Conservation (phyloP, 495 filamentous ascomycete species). For the Penicillium samsonianum region DNA sequence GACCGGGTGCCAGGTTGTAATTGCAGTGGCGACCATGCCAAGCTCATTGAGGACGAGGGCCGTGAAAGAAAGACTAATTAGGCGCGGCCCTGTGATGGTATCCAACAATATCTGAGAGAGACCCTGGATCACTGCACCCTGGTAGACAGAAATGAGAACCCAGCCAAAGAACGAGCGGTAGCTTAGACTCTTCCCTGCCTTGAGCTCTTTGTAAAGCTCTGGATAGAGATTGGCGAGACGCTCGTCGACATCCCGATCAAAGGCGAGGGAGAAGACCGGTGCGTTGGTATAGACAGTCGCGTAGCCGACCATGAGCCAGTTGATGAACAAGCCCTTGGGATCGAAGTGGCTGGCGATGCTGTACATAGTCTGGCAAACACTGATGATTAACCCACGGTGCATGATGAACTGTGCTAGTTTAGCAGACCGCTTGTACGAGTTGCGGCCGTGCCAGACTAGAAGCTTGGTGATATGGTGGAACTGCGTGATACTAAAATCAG, state of each 20-base stretch:
- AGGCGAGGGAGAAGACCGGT: constrained; percentile 93
- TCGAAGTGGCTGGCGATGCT: constrained; percentile 89
- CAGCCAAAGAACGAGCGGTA: constrained; percentile 96
- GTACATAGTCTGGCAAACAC: constrained; percentile 95
- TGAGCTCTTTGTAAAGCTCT: constrained; percentile 95
- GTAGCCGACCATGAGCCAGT: constrained; percentile 97
- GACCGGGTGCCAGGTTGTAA: constrained; percentile 95
- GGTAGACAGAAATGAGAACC: constrained; percentile 94
- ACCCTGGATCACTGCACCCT: constrained; percentile 92
- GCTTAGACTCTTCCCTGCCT: constrained; percentile 76
- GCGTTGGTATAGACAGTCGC: constrained; percentile 94
- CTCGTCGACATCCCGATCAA: constrained; percentile 94
- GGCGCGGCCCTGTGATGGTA: constrained; percentile 62
- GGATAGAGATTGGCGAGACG: constrained; percentile 91
- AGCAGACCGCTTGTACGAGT: constrained; percentile 92
- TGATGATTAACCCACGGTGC: constrained; percentile 92
- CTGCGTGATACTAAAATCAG: constrained; percentile 93
- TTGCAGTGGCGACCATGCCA: constrained; percentile 92
- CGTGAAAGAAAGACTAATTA: constrained; percentile 91
- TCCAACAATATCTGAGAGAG: constrained; percentile 84
- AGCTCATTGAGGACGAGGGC: constrained; percentile 93
- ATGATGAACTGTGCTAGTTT: constrained; percentile 99
- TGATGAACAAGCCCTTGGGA: constrained; percentile 90
- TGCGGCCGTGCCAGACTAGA: constrained; percentile 96
- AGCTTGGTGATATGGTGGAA: constrained; percentile 97